Evolutionary conservation across 768 basidiomycete species (phyloP), one percentile per base, ranked within the genome.

Genomic region (Porpolomopsis calyptriformis): DNA sequence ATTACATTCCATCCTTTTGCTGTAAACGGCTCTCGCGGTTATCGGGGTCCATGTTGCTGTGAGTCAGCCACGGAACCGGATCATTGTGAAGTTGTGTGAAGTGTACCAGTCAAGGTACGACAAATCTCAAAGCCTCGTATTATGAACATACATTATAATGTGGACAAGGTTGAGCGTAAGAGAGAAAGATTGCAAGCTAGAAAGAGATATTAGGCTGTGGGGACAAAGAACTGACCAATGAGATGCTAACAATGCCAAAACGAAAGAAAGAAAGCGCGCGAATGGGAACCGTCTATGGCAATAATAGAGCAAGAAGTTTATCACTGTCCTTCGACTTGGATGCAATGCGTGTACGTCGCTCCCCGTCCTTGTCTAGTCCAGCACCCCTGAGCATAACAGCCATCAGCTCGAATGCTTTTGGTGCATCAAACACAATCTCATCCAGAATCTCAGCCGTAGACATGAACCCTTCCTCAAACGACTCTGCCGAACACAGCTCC

Each of bases 351-450:
- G 64, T 60, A 40, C 71, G 70, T 43, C 71, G 69, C 50, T 77
- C 79, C 49, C 78, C 74, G 51, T 82, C 77, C 55, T 77, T 73
- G 52, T 82, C 77, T 56, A 92, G 63, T 22, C 70, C 72, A 14
- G 82, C 76, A 25, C 78, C 81, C 59, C 75, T 80, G 47, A 94
- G 63, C 67, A 94, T 77, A 49, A 76, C 67, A 10, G 80, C 86
- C 60, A 89, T 80, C 48, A 81, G 76, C 35, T 72, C 61, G 67
- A 83, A 82, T 0, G 91, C 94, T 57, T 82, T 82, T 7, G 94
- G 93, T 38, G 85, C 85, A 60, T 98, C 92, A 54, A 92, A 82
- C 24, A 83, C 81, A 48, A 92, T 76, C 58, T 97, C 92, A 55
- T 91, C 89, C 55, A 98, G 72, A 46, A 81, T 64, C 63, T 90